phyloP scores from a whole-genome alignment of 192 early-diverging fungal genomes.

The Entomortierella parvispora region DNA sequence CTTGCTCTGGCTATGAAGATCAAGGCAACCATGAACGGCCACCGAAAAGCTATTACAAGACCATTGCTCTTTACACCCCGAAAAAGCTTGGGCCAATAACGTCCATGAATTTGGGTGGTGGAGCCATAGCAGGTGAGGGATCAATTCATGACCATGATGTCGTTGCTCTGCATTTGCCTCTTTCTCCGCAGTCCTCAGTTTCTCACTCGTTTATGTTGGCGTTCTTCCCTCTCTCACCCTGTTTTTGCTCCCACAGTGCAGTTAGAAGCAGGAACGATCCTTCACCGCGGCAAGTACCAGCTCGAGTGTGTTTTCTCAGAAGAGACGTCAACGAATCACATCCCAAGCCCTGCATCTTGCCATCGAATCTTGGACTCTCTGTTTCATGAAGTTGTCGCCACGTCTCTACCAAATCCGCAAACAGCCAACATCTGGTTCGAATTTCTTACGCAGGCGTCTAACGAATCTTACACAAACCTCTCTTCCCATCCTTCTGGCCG shows the following conservation, averaged over 20 bases:
- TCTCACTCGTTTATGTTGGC: background rate
- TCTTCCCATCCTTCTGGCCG: background rate
- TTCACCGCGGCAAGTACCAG: conserved; percentile 1
- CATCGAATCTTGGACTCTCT: conserved; percentile 22
- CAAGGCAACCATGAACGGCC: background rate
- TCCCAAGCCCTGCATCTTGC: conserved; percentile 10
- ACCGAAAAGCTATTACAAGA: conserved; percentile 9
- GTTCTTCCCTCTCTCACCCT: background rate
- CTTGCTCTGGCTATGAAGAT: background rate
- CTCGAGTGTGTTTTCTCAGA: conserved; percentile 25
- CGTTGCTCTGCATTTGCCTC: background rate
- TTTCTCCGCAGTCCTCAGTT: background rate
- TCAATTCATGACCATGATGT: conserved; percentile 7
- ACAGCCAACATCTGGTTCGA: conserved; percentile 42
- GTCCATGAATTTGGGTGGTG: background rate
- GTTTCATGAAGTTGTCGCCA: conserved; percentile 15
- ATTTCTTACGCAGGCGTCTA: conserved; percentile 11
- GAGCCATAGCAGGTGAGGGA: background rate
- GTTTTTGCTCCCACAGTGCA: conserved; percentile 2
- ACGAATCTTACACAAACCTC: background rate
- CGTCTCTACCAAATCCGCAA: background rate
- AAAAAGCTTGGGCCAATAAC: conserved; percentile 3
- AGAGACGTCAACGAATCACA: conserved; percentile 1
- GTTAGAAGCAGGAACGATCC: conserved; percentile 14
- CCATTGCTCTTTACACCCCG: conserved; percentile 14